phyloP scores from a whole-genome alignment of 1,284 basidiomycete species.

The Bjerkandera adusta region DNA sequence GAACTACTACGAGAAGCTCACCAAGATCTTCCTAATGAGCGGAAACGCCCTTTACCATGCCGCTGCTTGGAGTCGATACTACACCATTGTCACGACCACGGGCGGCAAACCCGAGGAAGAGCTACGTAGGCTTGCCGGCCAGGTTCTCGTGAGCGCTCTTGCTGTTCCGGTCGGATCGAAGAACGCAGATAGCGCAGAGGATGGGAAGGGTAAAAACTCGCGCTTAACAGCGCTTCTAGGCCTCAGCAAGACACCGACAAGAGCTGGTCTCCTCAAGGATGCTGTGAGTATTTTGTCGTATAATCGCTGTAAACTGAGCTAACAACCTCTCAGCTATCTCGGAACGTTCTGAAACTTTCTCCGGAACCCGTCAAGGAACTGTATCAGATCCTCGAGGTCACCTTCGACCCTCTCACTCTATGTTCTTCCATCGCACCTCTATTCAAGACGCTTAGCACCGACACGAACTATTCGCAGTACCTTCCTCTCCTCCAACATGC shows the following conservation, averaged over 20 bases:
- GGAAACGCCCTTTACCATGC: conserved; percentile 96
- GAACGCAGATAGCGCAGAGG: conserved; percentile 64
- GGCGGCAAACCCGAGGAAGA: conserved; percentile 78
- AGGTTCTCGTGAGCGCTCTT: conserved; percentile 91
- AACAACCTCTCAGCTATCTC: conserved; percentile 54
- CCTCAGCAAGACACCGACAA: conserved; percentile 83
- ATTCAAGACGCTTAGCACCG: conserved; percentile 61
- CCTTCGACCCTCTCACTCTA: conserved; percentile 93
- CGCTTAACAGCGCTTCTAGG: conserved; percentile 88
- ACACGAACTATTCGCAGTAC: conserved; percentile 72
- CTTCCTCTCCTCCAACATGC: conserved; percentile 91
- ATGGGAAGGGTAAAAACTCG: conserved; percentile 73
- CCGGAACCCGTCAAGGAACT: conserved; percentile 76
- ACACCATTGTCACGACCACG: conserved; percentile 62
- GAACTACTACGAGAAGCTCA: conserved; percentile 98
- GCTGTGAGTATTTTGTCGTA: conserved; percentile 66
- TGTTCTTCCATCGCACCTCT: conserved; percentile 84
- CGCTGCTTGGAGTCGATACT: conserved; percentile 93
- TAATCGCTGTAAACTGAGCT: too few species aligned
- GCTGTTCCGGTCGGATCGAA: conserved; percentile 88
- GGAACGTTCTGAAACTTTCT: conserved; percentile 85
- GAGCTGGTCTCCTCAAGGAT: conserved; percentile 82
- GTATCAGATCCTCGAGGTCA: conserved; percentile 90
- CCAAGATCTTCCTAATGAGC: conserved; percentile 93
- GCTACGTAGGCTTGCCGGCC: conserved; percentile 80